Evolutionary conservation across 148 eudicot species (phyloP).

Genomic region (Camellia granthamiana): DNA sequence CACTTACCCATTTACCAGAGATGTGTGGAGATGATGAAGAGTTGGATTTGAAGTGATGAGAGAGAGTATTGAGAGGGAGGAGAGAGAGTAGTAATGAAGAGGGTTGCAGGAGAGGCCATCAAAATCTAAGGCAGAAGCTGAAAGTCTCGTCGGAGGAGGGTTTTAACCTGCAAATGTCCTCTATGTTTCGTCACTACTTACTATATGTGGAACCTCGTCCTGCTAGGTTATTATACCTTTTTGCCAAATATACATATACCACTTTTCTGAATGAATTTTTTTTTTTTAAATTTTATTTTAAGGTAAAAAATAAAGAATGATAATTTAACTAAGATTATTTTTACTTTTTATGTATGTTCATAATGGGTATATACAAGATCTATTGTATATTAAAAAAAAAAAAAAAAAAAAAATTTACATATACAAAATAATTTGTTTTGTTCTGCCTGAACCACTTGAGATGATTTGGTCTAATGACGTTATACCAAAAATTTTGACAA

Average conservation of each 20-base stretch:
- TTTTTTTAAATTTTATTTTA: too few relatives aligned
- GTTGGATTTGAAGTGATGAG: constrained; percentile 15
- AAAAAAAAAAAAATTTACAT: too few relatives aligned
- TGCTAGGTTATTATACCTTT: constrained; percentile 28
- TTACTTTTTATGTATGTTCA: too few relatives aligned
- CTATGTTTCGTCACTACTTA: constrained; percentile 30
- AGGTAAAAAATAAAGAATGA: too few relatives aligned
- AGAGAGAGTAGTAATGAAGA: background rate
- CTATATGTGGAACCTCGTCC: constrained; percentile 25
- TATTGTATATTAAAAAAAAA: too few relatives aligned
- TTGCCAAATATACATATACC: constrained; percentile 13
- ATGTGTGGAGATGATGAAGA: constrained; percentile 6
- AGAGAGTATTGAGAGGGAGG: background rate
- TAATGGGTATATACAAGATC: too few relatives aligned
- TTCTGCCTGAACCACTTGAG: too few relatives aligned
- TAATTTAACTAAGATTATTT: too few relatives aligned
- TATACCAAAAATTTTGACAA: too few relatives aligned
- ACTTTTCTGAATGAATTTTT: too few relatives aligned
- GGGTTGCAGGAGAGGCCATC: constrained; percentile 17
- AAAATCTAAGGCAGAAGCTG: constrained; percentile 25
- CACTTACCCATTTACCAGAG: constrained; percentile 6
- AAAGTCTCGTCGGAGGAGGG: constrained; percentile 24
- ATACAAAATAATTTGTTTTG: too few relatives aligned
- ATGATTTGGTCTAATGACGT: too few relatives aligned
- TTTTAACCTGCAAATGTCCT: constrained; percentile 20